A percentile compares a stretch with the other conserved stretches of the same genome.
Evolutionary conservation across 352 stramenopile genomes (phyloP).

Genomic region (Pythium rishiriense): DNA sequence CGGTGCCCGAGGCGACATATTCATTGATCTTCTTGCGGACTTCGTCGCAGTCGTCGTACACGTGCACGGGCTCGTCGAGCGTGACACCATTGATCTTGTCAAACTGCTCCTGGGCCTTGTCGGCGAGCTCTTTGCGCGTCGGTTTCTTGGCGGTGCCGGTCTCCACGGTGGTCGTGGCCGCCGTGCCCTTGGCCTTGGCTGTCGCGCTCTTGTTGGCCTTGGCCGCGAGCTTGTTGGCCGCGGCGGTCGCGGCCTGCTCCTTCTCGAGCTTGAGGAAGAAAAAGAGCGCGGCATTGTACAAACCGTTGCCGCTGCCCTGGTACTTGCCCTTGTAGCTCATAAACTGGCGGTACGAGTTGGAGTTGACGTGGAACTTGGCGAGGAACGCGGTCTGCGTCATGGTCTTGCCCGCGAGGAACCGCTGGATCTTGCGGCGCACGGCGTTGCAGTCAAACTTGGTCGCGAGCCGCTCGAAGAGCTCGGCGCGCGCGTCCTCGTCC

Average conservation of each 20-base stretch:
- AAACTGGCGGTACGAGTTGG: conserved; percentile 51
- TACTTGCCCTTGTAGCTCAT: conserved; percentile 55
- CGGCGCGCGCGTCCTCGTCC: conserved; percentile 19
- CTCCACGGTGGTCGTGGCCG: neutral
- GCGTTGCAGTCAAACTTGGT: conserved; percentile 46
- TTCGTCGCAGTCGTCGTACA: conserved; percentile 60
- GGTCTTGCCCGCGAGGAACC: conserved; percentile 49
- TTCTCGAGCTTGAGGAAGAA: conserved; percentile 50
- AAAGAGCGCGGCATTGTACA: conserved; percentile 35
- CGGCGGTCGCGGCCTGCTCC: conserved; percentile 4
- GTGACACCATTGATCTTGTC: conserved; percentile 39
- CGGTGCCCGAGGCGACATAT: conserved; percentile 35
- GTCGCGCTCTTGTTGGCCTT: conserved; percentile 13
- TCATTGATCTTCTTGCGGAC: conserved; percentile 52
- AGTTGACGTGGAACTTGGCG: conserved; percentile 40
- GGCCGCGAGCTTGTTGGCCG: conserved; percentile 27
- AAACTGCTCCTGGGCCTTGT: conserved; percentile 34
- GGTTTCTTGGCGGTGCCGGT: conserved; percentile 25
- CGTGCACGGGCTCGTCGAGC: conserved; percentile 39
- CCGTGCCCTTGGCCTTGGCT: no score
- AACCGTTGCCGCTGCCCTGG: conserved; percentile 40
- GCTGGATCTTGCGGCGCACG: conserved; percentile 45
- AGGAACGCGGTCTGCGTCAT: conserved; percentile 56
- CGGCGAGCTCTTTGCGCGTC: conserved; percentile 28
- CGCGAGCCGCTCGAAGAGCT: conserved; percentile 16